Evolutionary conservation across 2,329 filamentous ascomycete species (phyloP).

Genomic region (Epichloe gansuensis): DNA sequence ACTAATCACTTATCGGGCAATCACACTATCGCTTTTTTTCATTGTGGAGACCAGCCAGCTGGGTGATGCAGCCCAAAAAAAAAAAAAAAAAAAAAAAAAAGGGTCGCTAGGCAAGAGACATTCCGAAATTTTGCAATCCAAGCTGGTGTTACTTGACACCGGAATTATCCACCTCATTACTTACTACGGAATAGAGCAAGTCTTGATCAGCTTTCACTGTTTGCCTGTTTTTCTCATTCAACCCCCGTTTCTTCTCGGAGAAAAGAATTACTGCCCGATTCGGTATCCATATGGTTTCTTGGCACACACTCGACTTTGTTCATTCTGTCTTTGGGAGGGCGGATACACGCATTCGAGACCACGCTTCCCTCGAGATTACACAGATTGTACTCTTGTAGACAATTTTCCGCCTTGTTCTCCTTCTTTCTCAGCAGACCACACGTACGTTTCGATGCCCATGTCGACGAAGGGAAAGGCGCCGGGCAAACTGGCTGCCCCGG

Average conservation of each 20-base stretch:
- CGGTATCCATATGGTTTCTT: background rate
- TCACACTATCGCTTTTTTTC: background rate
- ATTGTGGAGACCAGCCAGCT: slow-evolving; percentile 6
- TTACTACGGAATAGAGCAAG: background rate
- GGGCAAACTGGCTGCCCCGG: slow-evolving; percentile 43
- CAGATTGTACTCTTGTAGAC: no score
- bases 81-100: slow-evolving; percentile 17
- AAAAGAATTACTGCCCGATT: background rate
- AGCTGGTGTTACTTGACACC: slow-evolving; percentile 5
- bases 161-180: background rate
- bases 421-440: background rate
- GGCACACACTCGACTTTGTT: background rate
- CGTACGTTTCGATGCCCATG: slow-evolving; percentile 26
- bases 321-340: background rate
- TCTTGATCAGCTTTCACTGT: background rate
- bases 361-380: background rate
- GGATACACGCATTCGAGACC: slow-evolving; percentile 3
- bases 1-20: background rate
- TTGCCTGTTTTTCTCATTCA: background rate
- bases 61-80: slow-evolving; percentile 16
- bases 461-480: slow-evolving; percentile 50
- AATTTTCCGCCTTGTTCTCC: background rate
- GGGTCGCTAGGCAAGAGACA: slow-evolving; percentile 16
- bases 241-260: background rate
- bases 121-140: slow-evolving; percentile 22